phyloP scores from a whole-genome alignment of 208 protist genomes.

The Trypanosoma rangeli region DNA sequence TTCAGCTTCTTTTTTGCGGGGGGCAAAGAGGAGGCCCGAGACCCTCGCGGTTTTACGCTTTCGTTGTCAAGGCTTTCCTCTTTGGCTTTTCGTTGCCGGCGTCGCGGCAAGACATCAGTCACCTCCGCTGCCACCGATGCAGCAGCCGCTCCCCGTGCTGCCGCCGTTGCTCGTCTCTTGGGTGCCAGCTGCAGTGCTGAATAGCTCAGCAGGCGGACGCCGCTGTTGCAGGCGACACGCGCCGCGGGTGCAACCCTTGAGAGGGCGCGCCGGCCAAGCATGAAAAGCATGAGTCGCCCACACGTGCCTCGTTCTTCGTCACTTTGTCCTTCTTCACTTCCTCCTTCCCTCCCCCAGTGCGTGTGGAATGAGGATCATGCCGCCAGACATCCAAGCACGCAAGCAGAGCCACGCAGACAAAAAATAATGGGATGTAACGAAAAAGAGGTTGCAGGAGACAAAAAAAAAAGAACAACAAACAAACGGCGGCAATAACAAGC shows the following conservation, averaged over 20 bases:
- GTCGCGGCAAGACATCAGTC: neutral
- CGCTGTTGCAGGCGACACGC: neutral
- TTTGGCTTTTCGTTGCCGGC: neutral
- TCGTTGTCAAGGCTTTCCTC: neutral
- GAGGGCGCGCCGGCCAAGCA: neutral
- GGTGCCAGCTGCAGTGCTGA: neutral
- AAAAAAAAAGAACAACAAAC: constrained; percentile 7
- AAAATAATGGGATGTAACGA: neutral
- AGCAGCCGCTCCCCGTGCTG: neutral
- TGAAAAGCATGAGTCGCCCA: neutral
- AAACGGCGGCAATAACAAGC: neutral
- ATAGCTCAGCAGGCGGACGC: neutral
- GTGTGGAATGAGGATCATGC: neutral
- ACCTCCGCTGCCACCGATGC: neutral
- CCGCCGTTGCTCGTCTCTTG: neutral
- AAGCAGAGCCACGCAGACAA: no score
- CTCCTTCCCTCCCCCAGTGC: neutral
- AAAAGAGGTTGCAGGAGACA: neutral
- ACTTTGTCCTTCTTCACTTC: neutral
- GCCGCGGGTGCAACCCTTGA: neutral
- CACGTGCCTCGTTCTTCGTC: neutral
- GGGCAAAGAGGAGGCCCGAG: neutral
- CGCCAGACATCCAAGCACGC: neutral
- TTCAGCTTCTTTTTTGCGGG: neutral
- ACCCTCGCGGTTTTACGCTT: neutral